Evolutionary conservation across 768 basidiomycete species (phyloP), one percentile per base, ranked within the genome.

Genomic region (Boletus rubropictus): DNA sequence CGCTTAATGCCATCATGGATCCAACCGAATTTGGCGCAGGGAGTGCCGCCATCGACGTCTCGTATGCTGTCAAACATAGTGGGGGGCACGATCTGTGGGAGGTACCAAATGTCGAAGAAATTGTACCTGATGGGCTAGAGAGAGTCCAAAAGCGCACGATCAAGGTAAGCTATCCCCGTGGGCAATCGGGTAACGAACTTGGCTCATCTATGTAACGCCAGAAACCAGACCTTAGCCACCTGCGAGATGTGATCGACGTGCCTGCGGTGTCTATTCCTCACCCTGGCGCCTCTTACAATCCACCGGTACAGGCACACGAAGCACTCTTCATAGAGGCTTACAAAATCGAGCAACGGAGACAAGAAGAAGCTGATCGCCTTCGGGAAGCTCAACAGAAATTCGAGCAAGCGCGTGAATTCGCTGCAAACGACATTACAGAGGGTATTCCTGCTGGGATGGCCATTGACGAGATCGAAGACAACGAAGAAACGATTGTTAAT

Each of bases 241-340:
- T 75, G 0, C 75, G 78, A 33, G 58, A 77, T 18, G 46, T 64
- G 18, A 89, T 89, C 49, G 72, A 76, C 8, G 53, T 86, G 0
- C 79, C 84, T 1, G 84, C 89, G 1, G 77, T 91, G 1, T 56
- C 70, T 1, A 68, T 81, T 3, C 93, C 93, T 0, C 88, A 89
- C 54, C 80, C 80, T 27, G 93, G 93, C 17, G 78, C 84, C 3
- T 93, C 90, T 15, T 97, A 97, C 62, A 96, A 96, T 61, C 93
- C 93, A 0, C 80, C 82, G 0, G 79, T 77, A 1, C 73, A 78
- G 4, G 80, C 84, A 0, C 88, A 95, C 55, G 76, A 79, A 41
- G 79, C 80, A 40, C 77, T 95, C 5, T 61, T 97, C 18, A 68
- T 76, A 11, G 67, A 77, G 42, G 93, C 91, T 0, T 75, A 81